These are phyloP conservation scores for Paraphaeosphaeria minitans DNA, from an alignment of 2,329 filamentous ascomycete genomes.

Conservation along the genomic window DNA sequence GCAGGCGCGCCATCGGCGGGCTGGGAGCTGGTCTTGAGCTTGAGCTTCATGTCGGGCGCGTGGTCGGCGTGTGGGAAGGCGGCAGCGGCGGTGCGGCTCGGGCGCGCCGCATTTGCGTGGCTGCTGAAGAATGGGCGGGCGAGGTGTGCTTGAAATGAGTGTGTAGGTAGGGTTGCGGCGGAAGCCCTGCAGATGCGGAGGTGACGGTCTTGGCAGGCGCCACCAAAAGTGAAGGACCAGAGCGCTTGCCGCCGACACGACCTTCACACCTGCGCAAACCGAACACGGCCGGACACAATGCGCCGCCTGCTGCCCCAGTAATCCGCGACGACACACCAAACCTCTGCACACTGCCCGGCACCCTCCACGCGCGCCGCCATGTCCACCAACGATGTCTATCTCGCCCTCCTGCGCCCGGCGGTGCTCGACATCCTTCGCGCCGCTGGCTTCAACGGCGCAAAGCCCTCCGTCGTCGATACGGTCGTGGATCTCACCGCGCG, in stretches of 20 bases:
- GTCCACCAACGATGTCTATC: conserved; percentile 59
- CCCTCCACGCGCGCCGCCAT: conserved; percentile 29
- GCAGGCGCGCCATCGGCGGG: conserved; percentile 29
- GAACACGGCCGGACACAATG: conserved; percentile 24
- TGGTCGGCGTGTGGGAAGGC: background rate
- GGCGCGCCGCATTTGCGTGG: background rate
- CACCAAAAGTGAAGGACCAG: conserved; percentile 16
- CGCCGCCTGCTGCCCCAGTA: conserved; percentile 28
- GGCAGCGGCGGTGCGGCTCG: background rate
- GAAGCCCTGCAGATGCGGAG: background rate
- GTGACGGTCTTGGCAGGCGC: conserved; percentile 8
- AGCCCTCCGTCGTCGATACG: conserved; percentile 81
- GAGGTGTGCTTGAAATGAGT: background rate
- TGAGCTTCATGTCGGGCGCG: conserved; percentile 38
- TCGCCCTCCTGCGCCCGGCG: conserved; percentile 82
- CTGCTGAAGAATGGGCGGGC: background rate
- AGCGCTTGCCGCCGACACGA: conserved; percentile 22
- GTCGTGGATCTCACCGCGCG: conserved; percentile 84
- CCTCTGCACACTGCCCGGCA: conserved; percentile 21
- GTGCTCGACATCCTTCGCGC: conserved; percentile 91
- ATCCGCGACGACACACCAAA: conserved; percentile 16
- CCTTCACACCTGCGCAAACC: conserved; percentile 11
- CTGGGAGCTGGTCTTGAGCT: conserved; percentile 32
- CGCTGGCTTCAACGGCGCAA: conserved; percentile 84
- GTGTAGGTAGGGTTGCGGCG: background rate